These are phyloP conservation scores for Botrytis galanthina DNA, from an alignment of 2,329 filamentous ascomycete species.

Conservation along the genomic window DNA sequence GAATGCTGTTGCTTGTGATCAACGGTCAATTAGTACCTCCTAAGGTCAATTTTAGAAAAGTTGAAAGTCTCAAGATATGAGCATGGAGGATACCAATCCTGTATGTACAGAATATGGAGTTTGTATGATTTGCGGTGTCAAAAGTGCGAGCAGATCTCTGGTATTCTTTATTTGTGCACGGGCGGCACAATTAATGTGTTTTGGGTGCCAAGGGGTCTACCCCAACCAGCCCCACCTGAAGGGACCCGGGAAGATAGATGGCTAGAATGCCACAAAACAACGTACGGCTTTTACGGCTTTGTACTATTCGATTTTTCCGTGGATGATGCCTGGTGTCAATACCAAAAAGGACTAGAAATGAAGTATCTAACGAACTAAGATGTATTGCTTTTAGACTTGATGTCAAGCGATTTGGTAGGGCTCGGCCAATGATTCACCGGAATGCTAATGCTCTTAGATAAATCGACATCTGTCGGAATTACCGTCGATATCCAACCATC, in stretches of 20 bases:
- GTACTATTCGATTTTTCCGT: not conserved
- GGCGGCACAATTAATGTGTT: constrained; percentile 10
- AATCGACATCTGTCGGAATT: not conserved
- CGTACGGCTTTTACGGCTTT: not conserved
- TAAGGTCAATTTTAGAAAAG: not conserved
- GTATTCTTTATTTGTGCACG: constrained; percentile 6
- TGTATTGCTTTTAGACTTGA: not conserved
- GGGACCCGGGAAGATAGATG: constrained; percentile 10
- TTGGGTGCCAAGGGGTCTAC: not conserved
- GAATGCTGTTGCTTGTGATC: not conserved
- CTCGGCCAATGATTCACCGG: not conserved
- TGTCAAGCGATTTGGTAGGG: not conserved
- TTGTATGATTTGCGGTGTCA: constrained; percentile 9
- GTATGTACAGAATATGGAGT: constrained; percentile 2
- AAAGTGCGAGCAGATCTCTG: not conserved
- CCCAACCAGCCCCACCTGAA: constrained; percentile 10
- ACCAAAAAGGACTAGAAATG: not conserved
- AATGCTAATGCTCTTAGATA: not conserved
- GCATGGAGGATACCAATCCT: not conserved
- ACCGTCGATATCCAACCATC: not conserved
- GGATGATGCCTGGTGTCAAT: not conserved
- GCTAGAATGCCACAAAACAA: not conserved
- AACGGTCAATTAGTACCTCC: not conserved
- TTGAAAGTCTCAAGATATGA: constrained; percentile 6
- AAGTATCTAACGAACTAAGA: not conserved